A percentile compares a stretch with the other conserved stretches of the same genome.
These are phyloP conservation scores for Hamamelis virginiana DNA, from an alignment of 164 flowering plant genomes.

Conservation along the genomic window DNA sequence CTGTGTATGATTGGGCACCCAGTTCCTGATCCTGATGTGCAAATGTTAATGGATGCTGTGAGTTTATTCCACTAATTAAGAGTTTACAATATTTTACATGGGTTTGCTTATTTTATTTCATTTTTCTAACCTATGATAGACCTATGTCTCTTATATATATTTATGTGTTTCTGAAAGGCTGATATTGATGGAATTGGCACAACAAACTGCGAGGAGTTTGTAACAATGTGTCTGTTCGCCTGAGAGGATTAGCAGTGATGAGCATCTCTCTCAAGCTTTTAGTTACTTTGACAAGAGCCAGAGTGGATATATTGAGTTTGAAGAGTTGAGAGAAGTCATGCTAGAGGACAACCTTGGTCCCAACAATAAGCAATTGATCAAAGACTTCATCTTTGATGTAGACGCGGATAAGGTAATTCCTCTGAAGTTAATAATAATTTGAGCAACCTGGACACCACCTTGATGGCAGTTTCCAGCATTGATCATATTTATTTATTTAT, in stretches of 20 bases:
- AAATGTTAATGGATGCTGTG: constrained; percentile 74
- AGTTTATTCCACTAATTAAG: constrained; percentile 24
- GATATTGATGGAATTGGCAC: constrained; percentile 71
- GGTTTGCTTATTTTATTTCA: background rate
- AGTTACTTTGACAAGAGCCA: constrained; percentile 63
- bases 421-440: no score
- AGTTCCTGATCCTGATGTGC: constrained; percentile 61
- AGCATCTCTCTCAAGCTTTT: constrained; percentile 58
- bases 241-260: constrained; percentile 57
- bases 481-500: background rate
- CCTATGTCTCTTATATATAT: background rate
- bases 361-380: constrained; percentile 45
- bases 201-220: constrained; percentile 65
- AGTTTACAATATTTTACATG: background rate
- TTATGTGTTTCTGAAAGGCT: constrained; percentile 36
- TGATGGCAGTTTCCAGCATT: background rate
- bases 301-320: constrained; percentile 72
- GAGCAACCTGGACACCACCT: no score
- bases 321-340: constrained; percentile 64
- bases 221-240: constrained; percentile 65
- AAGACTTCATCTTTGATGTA: constrained; percentile 64
- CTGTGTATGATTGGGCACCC: constrained; percentile 52
- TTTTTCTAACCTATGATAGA: no score
- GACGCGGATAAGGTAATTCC: constrained; percentile 66
- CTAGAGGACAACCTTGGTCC: constrained; percentile 44